Conservation (phyloP, 345 rosid genomes). For the Eucalyptus erythrocorys region DNA sequence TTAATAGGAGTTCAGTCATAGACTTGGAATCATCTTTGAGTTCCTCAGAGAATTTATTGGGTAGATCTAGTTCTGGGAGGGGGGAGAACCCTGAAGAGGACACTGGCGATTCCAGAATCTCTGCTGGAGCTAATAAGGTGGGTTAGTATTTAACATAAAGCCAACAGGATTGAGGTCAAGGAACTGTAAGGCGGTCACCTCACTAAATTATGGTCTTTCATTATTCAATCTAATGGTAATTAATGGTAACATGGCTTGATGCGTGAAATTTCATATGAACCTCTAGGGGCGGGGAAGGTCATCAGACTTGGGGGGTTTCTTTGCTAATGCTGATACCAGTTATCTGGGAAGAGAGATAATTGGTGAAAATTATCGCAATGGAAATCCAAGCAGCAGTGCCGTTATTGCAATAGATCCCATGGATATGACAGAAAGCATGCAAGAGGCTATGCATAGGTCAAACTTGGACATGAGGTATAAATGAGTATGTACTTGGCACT, state of each 20-base stretch:
- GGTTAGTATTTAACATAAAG: neutral
- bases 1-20: slow-evolving; percentile 42
- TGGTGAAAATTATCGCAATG: slow-evolving; percentile 24
- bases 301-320: slow-evolving; percentile 68
- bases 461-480: slow-evolving; percentile 87
- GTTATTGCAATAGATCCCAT: slow-evolving; percentile 56
- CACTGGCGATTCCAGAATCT: slow-evolving; percentile 51
- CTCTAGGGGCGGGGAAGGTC: slow-evolving; percentile 54
- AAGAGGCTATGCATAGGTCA: slow-evolving; percentile 95
- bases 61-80: slow-evolving; percentile 32
- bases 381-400: slow-evolving; percentile 22
- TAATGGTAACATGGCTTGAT: neutral
- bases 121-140: slow-evolving; percentile 42
- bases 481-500: slow-evolving; percentile 9
- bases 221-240: neutral
- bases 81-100: slow-evolving; percentile 45
- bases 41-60: slow-evolving; percentile 34
- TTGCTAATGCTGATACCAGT: slow-evolving; percentile 59
- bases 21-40: slow-evolving; percentile 76
- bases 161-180: neutral
- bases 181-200: neutral
- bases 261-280: neutral
- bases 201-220: neutral
- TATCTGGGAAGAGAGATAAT: slow-evolving; percentile 34
- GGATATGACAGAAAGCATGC: slow-evolving; percentile 99